These are phyloP conservation scores for Mimosa pudica DNA, from an alignment of 306 rosid species.

Conservation along the genomic window DNA sequence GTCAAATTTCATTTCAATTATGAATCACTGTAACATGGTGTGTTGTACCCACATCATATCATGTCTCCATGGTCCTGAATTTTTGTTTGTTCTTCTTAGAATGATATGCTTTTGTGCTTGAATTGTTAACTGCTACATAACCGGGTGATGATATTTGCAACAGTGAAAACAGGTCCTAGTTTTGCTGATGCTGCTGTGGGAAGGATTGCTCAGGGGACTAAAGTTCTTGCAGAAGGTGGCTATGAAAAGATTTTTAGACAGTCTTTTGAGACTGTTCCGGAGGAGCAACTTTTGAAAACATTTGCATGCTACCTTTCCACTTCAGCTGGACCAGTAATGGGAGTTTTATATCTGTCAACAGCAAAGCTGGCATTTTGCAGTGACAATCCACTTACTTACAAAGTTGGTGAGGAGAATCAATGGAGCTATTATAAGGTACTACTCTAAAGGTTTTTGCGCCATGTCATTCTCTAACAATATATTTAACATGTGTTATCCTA, in stretches of 20 bases:
- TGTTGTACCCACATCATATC: neutral
- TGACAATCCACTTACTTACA: conserved; percentile 72
- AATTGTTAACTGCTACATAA: neutral
- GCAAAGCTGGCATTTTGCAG: conserved; percentile 78
- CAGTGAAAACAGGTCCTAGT: conserved; percentile 79
- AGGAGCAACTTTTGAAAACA: conserved; percentile 67
- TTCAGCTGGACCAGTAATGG: conserved; percentile 81
- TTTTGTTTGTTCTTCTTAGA: neutral
- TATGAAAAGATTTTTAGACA: conserved; percentile 67
- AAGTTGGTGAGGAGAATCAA: conserved; percentile 50
- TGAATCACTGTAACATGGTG: neutral
- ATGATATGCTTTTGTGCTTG: neutral
- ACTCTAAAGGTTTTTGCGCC: conserved; percentile 1
- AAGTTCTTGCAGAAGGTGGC: conserved; percentile 78
- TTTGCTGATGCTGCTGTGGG: conserved; percentile 80
- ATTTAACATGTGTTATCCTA: neutral
- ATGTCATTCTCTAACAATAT: neutral
- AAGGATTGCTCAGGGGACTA: conserved; percentile 79
- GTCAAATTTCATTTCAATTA: neutral
- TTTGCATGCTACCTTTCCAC: conserved; percentile 73
- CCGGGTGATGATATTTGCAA: neutral
- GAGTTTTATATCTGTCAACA: conserved; percentile 62
- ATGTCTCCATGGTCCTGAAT: neutral
- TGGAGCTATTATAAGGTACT: conserved; percentile 79
- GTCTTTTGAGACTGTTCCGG: conserved; percentile 61